Conservation (phyloP, 495 filamentous ascomycete species). For the Entonaema liquescens region DNA sequence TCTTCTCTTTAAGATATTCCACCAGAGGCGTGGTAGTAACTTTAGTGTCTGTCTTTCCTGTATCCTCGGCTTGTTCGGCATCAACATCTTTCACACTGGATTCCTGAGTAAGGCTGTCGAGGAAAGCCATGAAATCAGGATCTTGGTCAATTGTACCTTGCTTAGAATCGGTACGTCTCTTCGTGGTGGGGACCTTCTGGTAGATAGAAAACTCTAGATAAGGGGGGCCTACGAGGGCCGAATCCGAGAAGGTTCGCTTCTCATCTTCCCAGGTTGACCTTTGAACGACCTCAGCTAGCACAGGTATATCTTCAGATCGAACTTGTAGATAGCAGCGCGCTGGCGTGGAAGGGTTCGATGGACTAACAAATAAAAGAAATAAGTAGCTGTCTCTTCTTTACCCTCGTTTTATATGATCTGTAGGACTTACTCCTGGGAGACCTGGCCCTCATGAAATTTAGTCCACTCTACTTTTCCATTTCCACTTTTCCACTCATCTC, state of each 20-base stretch:
- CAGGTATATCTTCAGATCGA: constrained; percentile 63
- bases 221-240: constrained; percentile 76
- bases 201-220: constrained; percentile 83
- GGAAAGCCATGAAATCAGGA: constrained; percentile 90
- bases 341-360: constrained; percentile 78
- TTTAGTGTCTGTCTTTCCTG: constrained; percentile 66
- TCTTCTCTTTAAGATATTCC: constrained; percentile 89
- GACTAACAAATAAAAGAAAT: constrained; percentile 57
- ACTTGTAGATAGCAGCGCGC: constrained; percentile 80
- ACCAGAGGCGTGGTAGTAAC: constrained; percentile 86
- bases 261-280: constrained; percentile 75
- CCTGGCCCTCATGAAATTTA: constrained; percentile 79
- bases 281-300: constrained; percentile 73
- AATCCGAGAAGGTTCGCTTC: constrained; percentile 70
- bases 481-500: constrained; percentile 83
- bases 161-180: constrained; percentile 78
- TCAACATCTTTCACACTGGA: constrained; percentile 58
- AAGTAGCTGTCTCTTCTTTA: constrained; percentile 10
- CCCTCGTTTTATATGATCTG: not conserved
- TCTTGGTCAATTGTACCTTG: constrained; percentile 97
- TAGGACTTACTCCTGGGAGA: constrained; percentile 82
- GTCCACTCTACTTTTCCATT: constrained; percentile 86
- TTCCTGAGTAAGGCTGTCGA: constrained; percentile 85
- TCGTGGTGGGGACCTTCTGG: constrained; percentile 74
- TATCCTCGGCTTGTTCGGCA: constrained; percentile 62